phyloP scores from a whole-genome alignment of 2,329 filamentous ascomycete species.

The Clonostachys rhizophaga region DNA sequence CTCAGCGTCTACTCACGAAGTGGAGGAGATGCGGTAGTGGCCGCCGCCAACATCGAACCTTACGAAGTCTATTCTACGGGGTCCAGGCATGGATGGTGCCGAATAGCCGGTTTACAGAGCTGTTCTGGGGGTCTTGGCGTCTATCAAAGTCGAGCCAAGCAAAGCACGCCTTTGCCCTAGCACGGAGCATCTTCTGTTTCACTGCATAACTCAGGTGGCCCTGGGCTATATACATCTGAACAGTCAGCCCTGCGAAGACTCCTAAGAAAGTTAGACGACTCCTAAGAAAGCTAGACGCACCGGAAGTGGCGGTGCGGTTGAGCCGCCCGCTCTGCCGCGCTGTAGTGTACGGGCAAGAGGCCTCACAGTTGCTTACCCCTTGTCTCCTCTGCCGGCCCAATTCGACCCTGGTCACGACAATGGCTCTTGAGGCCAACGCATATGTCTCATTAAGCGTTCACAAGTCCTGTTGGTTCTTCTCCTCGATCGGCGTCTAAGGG shows the following conservation, averaged over 20 bases:
- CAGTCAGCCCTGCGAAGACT: background rate
- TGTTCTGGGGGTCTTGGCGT: background rate
- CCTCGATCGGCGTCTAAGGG: background rate
- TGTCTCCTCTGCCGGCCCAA: background rate
- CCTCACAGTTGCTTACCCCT: background rate
- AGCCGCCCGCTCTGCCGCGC: background rate
- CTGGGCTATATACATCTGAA: background rate
- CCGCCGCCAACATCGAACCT: background rate
- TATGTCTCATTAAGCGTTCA: background rate
- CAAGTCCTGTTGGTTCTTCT: background rate
- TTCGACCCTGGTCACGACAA: background rate
- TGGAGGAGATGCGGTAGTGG: background rate
- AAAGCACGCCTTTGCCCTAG: background rate
- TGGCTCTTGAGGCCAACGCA: background rate
- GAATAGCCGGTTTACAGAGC: background rate
- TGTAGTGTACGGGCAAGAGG: background rate
- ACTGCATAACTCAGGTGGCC: background rate
- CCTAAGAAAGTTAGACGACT: background rate
- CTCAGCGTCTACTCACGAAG: background rate
- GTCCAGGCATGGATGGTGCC: background rate
- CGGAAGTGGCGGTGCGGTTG: background rate
- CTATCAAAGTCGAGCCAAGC: background rate
- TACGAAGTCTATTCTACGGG: background rate
- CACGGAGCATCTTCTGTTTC: background rate
- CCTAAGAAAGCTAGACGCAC: background rate